A percentile compares a stretch with the other conserved stretches of the same genome.
phyloP scores from a whole-genome alignment of 306 rosid genomes.

The Castanopsis chinensis region DNA sequence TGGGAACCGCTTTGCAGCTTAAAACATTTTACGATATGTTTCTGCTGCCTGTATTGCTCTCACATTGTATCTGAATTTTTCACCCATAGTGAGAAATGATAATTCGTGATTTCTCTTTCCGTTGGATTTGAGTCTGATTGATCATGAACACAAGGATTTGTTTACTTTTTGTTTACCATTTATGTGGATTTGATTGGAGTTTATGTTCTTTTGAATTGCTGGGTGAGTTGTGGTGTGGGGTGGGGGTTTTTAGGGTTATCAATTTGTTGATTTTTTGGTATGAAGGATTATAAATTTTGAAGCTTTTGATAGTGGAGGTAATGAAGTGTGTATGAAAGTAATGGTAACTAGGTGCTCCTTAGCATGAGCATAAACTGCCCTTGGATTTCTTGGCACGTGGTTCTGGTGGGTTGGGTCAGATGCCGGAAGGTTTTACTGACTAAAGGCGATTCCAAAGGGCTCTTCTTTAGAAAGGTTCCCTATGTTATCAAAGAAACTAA shows the following conservation, averaged over 20 bases:
- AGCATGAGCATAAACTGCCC: too few species aligned
- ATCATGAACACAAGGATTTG: background rate
- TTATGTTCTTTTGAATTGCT: too few species aligned
- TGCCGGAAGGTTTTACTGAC: too few species aligned
- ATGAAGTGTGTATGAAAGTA: background rate
- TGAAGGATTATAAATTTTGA: background rate
- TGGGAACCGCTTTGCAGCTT: conserved; percentile 22
- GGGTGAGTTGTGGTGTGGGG: too few species aligned
- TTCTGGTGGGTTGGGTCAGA: too few species aligned
- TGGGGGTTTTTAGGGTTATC: background rate
- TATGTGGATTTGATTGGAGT: too few species aligned
- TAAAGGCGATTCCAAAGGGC: too few species aligned
- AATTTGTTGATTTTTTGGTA: background rate
- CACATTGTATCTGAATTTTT: background rate
- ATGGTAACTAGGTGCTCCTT: background rate
- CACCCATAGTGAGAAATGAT: background rate
- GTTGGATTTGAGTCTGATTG: background rate
- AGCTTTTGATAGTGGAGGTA: background rate
- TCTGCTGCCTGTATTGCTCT: conserved; percentile 26
- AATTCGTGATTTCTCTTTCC: too few species aligned
- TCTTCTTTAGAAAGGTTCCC: too few species aligned
- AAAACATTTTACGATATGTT: background rate
- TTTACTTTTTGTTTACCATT: too few species aligned
- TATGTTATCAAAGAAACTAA: too few species aligned
- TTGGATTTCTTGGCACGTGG: too few species aligned